Base-by-base conservation (phyloP, 768 basidiomycete species). In the Suillus subaureus region DNA sequence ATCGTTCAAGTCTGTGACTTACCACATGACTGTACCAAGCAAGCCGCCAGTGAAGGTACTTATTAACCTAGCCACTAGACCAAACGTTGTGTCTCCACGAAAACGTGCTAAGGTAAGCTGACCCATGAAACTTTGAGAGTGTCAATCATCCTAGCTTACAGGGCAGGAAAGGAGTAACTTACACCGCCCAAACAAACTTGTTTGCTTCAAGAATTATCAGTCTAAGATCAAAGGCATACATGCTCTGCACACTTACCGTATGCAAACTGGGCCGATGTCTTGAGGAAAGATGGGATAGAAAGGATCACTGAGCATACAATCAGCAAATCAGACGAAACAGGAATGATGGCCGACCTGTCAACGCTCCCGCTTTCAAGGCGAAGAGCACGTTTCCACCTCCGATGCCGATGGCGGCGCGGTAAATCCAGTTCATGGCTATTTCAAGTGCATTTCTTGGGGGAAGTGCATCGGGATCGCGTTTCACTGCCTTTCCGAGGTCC, bases 21-120 rank as follows among this genome's bases (percentile, higher is more conserved):
- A 90, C 92, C 92, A 93, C 75, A 93, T 82, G 5, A 82, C 77
- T 68, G 86, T 81, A 1, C 92, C 92, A 1, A 86, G 73, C 7
- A 89, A 54, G 7, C 87, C 86, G 8, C 92, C 92, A 31, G 82
- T 74, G 65, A 92, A 89, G 1, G 92, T 93, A 57, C 85, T 85
- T 6, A 83, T 43, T 28, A 91, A 81, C 64, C 92, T 84, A 1
- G 85, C 80, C 5, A 87, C 76, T 16, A 91, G 80, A 2, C 85
- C 89, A 65, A 90, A 90, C 0, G 85, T 82, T 0, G 91, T 94
- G 61, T 94, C 92, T 1, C 91, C 92, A 52, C 89, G 82, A 71
- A 91, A 93, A 21, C 91, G 85, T 11, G 88, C 79, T 0, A 91
- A 74, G 0, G 90, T 90, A 7, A 92, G 78, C 70, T 93, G 92